Base-by-base conservation (phyloP, 2,329 filamentous ascomycete genomes). In the Trichoderma lentiforme region DNA sequence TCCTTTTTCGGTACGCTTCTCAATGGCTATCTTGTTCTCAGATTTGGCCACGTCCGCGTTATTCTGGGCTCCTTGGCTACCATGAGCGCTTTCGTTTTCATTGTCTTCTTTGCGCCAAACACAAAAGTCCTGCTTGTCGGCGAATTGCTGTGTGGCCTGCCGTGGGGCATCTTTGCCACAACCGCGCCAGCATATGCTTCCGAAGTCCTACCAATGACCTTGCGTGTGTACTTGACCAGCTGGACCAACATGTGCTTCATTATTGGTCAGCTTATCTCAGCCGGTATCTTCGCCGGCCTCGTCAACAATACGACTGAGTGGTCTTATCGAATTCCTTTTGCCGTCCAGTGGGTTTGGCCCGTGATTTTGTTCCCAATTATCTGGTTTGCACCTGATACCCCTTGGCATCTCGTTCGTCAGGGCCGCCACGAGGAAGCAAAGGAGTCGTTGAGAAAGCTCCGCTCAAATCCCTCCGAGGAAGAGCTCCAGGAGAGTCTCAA, bases 271-370 rank as follows among this genome's bases (percentile, higher is more conserved):
- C 77, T 86, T 36, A 80, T 86, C 47, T 82, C 82, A 1, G 81
- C 83, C 4, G 79, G 78, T 1, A 72, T 80, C 9, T 70, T 79
- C 64, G 71, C 75, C 8, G 76, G 77, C 3, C 72, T 79, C 15
- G 74, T 77, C 62, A 73, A 77, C 34, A 78, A 80, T 24, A 73
- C 76, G 0, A 75, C 81, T 2, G 75, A 85, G 30, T 86, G 83
- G 82, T 81, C 82, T 0, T 87, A 84, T 74, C 79, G 82, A 7
- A 84, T 83, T 11, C 85, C 85, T 0, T 87, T 84, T 70, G 84
- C 81, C 0, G 68, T 86, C 0, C 85, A 87, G 72, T 87, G 86
- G 85, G 75, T 82, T 4, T 87, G 83, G 81, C 84, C 85, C 0
- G 77, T 82, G 1, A 77, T 83, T 1, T 76, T 87, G 2, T 73